Conservation (phyloP, 2,329 filamentous ascomycete species). For the Ceratocystis colombiana region DNA sequence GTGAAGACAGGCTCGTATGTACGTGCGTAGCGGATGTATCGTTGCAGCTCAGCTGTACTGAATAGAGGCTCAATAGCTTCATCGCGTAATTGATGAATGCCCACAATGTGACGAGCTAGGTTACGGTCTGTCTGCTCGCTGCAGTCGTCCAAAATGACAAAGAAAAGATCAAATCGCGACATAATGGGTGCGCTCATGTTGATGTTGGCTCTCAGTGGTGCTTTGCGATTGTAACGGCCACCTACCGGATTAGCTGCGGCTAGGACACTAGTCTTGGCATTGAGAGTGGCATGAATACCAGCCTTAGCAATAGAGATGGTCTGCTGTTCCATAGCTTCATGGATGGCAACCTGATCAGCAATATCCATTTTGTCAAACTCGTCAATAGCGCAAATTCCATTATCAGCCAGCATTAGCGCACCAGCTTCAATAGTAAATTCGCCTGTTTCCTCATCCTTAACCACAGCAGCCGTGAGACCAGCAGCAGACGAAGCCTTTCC, state of each 20-base stretch:
- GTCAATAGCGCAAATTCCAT: slow-evolving; percentile 95
- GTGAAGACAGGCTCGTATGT: slow-evolving; percentile 93
- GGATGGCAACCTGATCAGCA: slow-evolving; percentile 90
- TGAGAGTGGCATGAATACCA: slow-evolving; percentile 93
- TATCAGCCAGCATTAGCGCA: slow-evolving; percentile 93
- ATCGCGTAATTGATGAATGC: slow-evolving; percentile 84
- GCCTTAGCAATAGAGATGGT: slow-evolving; percentile 98
- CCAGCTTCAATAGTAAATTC: slow-evolving; percentile 98
- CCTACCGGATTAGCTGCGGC: slow-evolving; percentile 93
- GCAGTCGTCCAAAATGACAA: slow-evolving; percentile 93
- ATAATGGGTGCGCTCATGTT: slow-evolving; percentile 99
- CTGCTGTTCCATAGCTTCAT: slow-evolving; percentile 99
- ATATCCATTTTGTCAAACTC: slow-evolving; percentile 99
- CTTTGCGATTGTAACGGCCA: slow-evolving; percentile 94
- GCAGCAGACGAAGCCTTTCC: slow-evolving; percentile 96
- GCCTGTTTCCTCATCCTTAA: slow-evolving; percentile 96
- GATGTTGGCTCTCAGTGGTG: slow-evolving; percentile 84
- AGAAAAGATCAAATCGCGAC: slow-evolving; percentile 98
- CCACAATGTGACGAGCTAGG: slow-evolving; percentile 87
- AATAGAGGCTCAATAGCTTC: slow-evolving; percentile 87
- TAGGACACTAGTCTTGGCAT: slow-evolving; percentile 88
- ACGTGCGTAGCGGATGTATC: slow-evolving; percentile 91
- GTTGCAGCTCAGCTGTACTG: slow-evolving; percentile 88
- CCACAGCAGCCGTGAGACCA: slow-evolving; percentile 90
- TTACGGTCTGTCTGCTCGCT: slow-evolving; percentile 86